Conservation (phyloP, 1,284 basidiomycete genomes). For the Trichosporon ovoides region DNA sequence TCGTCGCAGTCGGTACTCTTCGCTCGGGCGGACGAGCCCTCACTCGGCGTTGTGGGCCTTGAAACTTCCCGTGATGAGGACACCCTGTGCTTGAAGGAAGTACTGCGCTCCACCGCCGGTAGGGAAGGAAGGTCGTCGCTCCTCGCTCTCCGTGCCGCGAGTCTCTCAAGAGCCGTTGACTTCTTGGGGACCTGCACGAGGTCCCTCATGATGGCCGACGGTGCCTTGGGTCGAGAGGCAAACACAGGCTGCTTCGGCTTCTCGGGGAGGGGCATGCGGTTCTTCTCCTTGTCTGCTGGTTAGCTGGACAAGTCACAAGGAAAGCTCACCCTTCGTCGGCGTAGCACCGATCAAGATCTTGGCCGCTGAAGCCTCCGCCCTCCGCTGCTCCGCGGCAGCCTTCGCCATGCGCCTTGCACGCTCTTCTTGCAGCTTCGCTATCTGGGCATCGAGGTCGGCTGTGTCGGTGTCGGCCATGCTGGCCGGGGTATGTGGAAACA, state of each 20-base stretch:
- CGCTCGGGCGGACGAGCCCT: background rate
- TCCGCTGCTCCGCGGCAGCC: slow-evolving; percentile 16
- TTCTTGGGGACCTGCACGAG: background rate
- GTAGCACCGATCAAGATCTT: slow-evolving; percentile 36
- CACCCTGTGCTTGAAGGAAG: background rate
- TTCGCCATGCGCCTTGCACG: slow-evolving; percentile 21
- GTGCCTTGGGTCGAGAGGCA: background rate
- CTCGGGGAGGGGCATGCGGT: background rate
- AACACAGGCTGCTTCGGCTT: slow-evolving; percentile 3
- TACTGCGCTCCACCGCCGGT: background rate
- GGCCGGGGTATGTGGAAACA: background rate
- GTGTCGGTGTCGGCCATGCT: slow-evolving; percentile 17
- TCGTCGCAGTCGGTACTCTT: slow-evolving; percentile 17
- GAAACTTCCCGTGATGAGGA: background rate
- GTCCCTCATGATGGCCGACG: background rate
- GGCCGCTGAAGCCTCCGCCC: slow-evolving; percentile 24
- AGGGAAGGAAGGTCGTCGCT: background rate
- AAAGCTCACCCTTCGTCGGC: slow-evolving; percentile 28
- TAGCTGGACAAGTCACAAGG: background rate
- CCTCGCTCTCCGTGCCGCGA: background rate
- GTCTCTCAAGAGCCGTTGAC: background rate
- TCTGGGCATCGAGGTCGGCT: slow-evolving; percentile 35
- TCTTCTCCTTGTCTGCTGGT: slow-evolving; percentile 2
- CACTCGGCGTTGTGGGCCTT: background rate
- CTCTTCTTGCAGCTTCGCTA: slow-evolving; percentile 31